These are phyloP conservation scores for Rhododendron kiyosumense DNA, from an alignment of 148 eudicot genomes.

Conservation along the genomic window DNA sequence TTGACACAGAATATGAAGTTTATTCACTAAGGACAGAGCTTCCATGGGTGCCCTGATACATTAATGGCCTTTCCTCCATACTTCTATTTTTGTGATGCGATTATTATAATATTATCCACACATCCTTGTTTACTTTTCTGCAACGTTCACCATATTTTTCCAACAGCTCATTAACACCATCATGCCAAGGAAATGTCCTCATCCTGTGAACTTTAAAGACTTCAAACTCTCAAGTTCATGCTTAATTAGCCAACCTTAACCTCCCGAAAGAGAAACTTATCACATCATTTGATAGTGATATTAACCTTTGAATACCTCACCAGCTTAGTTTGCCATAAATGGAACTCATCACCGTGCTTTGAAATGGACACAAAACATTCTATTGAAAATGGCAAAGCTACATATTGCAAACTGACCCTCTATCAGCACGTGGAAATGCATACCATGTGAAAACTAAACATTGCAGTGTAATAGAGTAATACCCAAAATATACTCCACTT, in stretches of 20 bases:
- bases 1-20: background rate
- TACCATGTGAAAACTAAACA: background rate
- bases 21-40: background rate
- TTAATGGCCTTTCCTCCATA: background rate
- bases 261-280: background rate
- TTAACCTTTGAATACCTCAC: background rate
- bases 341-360: background rate
- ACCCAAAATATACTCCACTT: constrained; percentile 1
- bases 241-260: background rate
- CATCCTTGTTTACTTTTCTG: background rate
- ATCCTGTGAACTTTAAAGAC: background rate
- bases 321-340: background rate
- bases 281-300: background rate
- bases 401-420: background rate
- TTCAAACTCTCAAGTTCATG: background rate
- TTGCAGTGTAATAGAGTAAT: background rate
- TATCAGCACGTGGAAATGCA: background rate
- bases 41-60: background rate
- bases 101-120: too few species aligned
- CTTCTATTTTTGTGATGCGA: background rate
- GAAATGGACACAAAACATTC: background rate
- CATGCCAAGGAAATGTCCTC: background rate
- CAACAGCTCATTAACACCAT: background rate
- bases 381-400: background rate
- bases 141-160: background rate